Evolutionary conservation across 2,329 filamentous ascomycete species (phyloP), one percentile per base, ranked within the genome.

Genomic region (Elsinoe arachidis): DNA sequence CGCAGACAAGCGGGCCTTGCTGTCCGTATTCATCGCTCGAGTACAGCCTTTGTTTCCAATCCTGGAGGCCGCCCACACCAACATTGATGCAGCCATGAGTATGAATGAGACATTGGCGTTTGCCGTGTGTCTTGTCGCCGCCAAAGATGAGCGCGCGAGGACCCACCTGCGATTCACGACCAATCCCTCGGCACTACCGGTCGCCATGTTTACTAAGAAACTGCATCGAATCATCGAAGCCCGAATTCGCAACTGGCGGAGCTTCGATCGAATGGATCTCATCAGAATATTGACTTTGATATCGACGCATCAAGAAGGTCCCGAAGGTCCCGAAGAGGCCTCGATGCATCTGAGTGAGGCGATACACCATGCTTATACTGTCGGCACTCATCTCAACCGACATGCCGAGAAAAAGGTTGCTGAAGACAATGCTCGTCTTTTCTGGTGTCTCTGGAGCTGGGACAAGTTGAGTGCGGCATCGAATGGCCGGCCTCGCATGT

Each of bases 341-440:
- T 77, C 76, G 0, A 72, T 76, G 70, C 71, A 74, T 54, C 66
- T 78, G 4, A 71, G 72, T 0, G 73, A 76, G 64, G 76, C 76
- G 6, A 75, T 78, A 54, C 76, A 78, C 47, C 74, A 78, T 60
- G 74, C 73, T 3, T 75, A 78, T 58, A 77, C 75, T 1, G 70
- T 78, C 23, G 76, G 75, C 6, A 68, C 77, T 15, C 75, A 68
- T 7, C 71, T 90, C 68, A 74, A 79, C 51, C 78, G 78, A 62
- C 63, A 78, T 78, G 58, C 84, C 82, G 43, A 79, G 79, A 53
- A 76, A 77, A 83, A 88, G 68, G 83, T 80, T 52, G 82, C 84
- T 61, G 78, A 80, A 68, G 77, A 56, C 41, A 49, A 33, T 15
- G 39, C 54, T 59, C 69, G 74, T 37, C 63, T 78, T 0, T 78